A percentile compares a stretch with the other conserved stretches of the same genome.
Evolutionary conservation across 2,329 filamentous ascomycete species (phyloP).

Genomic region (Cladophialophora yegresii): DNA sequence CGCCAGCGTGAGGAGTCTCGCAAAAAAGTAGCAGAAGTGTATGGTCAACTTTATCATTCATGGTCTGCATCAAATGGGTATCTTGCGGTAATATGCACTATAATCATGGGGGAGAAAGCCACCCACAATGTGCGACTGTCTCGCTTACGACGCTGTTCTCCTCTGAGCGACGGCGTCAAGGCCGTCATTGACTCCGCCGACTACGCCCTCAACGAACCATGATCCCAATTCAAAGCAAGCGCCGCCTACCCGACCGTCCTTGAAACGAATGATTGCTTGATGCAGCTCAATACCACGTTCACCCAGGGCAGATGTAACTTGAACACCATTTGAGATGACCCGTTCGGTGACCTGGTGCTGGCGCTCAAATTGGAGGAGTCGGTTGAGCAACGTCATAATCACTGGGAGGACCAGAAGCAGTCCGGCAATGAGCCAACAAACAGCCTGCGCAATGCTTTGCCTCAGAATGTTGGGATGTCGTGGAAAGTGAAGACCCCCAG

Average conservation of each 20-base stretch:
- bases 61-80: background rate
- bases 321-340: conserved; percentile 55
- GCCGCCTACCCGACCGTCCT: conserved; percentile 66
- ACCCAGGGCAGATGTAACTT: conserved; percentile 57
- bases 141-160: conserved; percentile 55
- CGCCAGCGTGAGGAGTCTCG: background rate
- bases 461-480: conserved; percentile 20
- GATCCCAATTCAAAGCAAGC: conserved; percentile 57
- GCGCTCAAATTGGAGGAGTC: conserved; percentile 59
- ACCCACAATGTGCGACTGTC: background rate
- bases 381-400: conserved; percentile 28
- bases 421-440: conserved; percentile 30
- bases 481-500: background rate
- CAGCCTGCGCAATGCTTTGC: conserved; percentile 27
- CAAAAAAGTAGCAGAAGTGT: background rate
- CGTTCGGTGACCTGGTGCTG: conserved; percentile 66
- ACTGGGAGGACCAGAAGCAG: conserved; percentile 29
- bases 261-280: conserved; percentile 60
- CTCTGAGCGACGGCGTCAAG: conserved; percentile 27
- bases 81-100: background rate
- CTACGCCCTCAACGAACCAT: conserved; percentile 66
- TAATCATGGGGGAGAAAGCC: background rate
- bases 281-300: conserved; percentile 56
- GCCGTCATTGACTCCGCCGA: conserved; percentile 68
- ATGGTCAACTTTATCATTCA: background rate